phyloP scores from a whole-genome alignment of 2,329 filamentous ascomycete genomes.

The Talaromyces verruculosus region DNA sequence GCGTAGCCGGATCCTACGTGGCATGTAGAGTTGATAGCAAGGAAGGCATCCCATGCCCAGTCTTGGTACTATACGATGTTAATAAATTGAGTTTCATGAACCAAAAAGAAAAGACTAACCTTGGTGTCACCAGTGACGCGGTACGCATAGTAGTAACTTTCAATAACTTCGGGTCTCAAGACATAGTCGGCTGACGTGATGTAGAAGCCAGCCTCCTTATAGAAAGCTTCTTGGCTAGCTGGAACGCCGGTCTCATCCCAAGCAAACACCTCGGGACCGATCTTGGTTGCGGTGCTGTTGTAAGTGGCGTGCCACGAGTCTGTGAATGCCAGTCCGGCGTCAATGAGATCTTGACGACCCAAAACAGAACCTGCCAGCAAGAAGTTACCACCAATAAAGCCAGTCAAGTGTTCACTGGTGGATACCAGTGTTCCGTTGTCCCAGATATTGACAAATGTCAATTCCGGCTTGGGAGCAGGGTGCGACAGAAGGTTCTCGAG shows the following conservation, averaged over 20 bases:
- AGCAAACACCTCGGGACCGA: conserved; percentile 72
- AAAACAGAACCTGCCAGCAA: conserved; percentile 76
- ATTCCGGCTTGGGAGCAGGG: conserved; percentile 63
- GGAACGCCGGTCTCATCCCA: conserved; percentile 59
- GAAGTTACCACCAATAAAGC: conserved; percentile 83
- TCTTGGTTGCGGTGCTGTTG: conserved; percentile 63
- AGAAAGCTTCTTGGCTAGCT: conserved; percentile 57
- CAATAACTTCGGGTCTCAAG: conserved; percentile 77
- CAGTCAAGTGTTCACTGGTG: conserved; percentile 60
- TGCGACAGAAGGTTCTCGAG: conserved; percentile 70
- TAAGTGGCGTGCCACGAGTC: conserved; percentile 75
- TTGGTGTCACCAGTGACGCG: conserved; percentile 70
- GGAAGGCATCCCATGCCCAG: conserved; percentile 79
- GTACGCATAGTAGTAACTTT: conserved; percentile 85
- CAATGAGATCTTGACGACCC: conserved; percentile 62
- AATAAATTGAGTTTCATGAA: background rate
- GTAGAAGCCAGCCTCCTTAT: conserved; percentile 68
- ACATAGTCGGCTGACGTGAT: conserved; percentile 62
- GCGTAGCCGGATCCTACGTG: conserved; percentile 66
- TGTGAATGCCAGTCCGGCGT: conserved; percentile 72
- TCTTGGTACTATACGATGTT: conserved; percentile 63
- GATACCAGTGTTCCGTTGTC: conserved; percentile 37
- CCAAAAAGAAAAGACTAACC: conserved; percentile 26
- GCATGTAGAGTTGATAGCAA: conserved; percentile 64
- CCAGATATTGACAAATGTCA: conserved; percentile 62